Conservation (phyloP, 345 rosid genomes). For the Trapa incisa region DNA sequence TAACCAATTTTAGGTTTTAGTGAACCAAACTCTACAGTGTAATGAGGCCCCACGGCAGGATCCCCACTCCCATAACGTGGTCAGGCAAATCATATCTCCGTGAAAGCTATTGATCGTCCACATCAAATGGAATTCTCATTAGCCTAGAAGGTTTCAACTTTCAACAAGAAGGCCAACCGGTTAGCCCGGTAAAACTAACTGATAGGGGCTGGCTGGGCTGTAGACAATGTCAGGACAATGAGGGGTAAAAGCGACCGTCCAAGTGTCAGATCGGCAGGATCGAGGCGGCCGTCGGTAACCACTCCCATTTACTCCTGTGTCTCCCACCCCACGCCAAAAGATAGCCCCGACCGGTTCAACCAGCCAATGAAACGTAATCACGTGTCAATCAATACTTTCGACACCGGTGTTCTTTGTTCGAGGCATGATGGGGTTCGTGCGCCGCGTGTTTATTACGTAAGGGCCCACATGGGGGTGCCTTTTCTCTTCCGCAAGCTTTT, state of each 20-base stretch:
- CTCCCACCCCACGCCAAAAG: too few species aligned
- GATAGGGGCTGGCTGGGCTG: neutral
- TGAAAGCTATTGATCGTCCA: too few species aligned
- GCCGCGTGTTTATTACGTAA: slow-evolving; percentile 1
- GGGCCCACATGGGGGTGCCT: slow-evolving; percentile 1
- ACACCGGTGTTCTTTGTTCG: neutral
- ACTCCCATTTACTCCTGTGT: neutral
- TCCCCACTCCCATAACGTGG: too few species aligned
- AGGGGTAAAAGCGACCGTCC: neutral
- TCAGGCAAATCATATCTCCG: too few species aligned
- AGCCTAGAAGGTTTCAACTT: too few species aligned
- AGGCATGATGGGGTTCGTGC: slow-evolving; percentile 4
- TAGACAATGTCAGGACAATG: neutral
- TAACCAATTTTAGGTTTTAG: neutral
- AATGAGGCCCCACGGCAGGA: too few species aligned
- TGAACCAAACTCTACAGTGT: neutral
- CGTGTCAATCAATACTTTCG: neutral
- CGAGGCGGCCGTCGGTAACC: neutral
- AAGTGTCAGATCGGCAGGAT: neutral
- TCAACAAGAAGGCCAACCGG: neutral
- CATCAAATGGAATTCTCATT: too few species aligned
- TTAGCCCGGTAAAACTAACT: neutral
- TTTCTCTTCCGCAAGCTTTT: neutral
- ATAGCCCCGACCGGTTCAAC: neutral
- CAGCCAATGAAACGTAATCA: neutral